Evolutionary conservation across 306 rosid species (phyloP).

Genomic region (Quercus mongolica): DNA sequence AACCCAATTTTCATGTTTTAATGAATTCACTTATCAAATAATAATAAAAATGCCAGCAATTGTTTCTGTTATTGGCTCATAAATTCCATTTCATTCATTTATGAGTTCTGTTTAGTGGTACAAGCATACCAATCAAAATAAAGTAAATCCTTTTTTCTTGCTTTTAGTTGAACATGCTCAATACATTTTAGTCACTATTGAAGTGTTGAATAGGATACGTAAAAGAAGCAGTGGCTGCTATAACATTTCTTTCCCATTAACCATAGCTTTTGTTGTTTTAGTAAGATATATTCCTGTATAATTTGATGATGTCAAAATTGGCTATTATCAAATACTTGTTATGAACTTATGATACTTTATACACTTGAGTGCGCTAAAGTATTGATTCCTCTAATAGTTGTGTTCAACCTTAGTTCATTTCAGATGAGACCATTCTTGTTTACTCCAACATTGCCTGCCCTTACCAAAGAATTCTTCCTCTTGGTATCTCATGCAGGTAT

Average conservation of each 20-base stretch:
- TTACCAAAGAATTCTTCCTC: no score
- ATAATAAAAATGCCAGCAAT: background rate
- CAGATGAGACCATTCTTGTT: no score
- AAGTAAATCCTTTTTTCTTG: no score
- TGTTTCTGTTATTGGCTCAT: background rate
- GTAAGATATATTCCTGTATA: background rate
- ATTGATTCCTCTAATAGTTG: no score
- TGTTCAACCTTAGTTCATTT: no score
- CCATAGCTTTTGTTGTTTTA: background rate
- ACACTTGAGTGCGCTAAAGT: background rate
- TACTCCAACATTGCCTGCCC: no score
- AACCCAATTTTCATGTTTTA: background rate
- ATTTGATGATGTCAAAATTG: background rate
- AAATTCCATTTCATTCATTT: background rate
- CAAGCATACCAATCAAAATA: background rate
- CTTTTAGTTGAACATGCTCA: no score
- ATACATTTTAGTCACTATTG: no score
- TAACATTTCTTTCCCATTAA: background rate
- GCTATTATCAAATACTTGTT: background rate
- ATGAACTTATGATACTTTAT: background rate
- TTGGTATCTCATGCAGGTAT: constrained; percentile 48
- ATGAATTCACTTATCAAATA: background rate
- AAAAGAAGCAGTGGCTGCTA: background rate
- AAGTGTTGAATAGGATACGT: background rate
- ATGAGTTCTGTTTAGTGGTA: background rate